Evolutionary conservation across 2,329 filamentous ascomycete species (phyloP).

Genomic region (Trichoderma atroviride): DNA sequence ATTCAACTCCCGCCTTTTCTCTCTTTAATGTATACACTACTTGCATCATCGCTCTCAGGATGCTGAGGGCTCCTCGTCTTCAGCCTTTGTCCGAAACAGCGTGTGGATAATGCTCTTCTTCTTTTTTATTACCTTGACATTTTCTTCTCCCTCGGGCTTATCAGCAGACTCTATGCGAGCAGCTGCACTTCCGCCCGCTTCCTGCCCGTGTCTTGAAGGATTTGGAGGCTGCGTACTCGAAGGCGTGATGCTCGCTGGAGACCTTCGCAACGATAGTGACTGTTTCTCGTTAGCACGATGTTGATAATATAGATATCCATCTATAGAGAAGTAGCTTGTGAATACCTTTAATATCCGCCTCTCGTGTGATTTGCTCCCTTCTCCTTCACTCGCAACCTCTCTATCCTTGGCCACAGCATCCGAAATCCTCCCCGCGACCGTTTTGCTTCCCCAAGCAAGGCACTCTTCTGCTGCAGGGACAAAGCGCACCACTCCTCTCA

Average conservation of each 20-base stretch:
- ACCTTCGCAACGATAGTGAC: slow-evolving; percentile 22
- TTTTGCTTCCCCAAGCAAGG: slow-evolving; percentile 70
- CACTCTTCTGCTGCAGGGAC: slow-evolving; percentile 70
- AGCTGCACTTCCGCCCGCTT: neutral
- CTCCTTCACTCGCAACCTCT: slow-evolving; percentile 5
- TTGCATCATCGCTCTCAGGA: neutral
- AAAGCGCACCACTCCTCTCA: slow-evolving; percentile 75
- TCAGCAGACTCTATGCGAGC: neutral
- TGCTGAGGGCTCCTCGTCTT: neutral
- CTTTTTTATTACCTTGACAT: slow-evolving; percentile 6
- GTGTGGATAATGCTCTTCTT: slow-evolving; percentile 29
- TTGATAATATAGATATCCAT: neutral
- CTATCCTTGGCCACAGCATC: slow-evolving; percentile 12
- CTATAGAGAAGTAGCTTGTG: too few species aligned
- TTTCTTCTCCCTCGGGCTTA: neutral
- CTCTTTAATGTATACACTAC: neutral
- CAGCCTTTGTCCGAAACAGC: slow-evolving; percentile 24
- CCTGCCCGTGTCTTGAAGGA: neutral
- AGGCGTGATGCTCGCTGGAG: neutral
- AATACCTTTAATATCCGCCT: slow-evolving; percentile 10
- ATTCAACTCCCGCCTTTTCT: neutral
- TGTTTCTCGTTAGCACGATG: neutral
- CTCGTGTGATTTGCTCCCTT: neutral
- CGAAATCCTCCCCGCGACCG: slow-evolving; percentile 64
- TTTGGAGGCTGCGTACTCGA: slow-evolving; percentile 2